Conservation (phyloP, 768 basidiomycete species). For the Tremella yokohamensis region DNA sequence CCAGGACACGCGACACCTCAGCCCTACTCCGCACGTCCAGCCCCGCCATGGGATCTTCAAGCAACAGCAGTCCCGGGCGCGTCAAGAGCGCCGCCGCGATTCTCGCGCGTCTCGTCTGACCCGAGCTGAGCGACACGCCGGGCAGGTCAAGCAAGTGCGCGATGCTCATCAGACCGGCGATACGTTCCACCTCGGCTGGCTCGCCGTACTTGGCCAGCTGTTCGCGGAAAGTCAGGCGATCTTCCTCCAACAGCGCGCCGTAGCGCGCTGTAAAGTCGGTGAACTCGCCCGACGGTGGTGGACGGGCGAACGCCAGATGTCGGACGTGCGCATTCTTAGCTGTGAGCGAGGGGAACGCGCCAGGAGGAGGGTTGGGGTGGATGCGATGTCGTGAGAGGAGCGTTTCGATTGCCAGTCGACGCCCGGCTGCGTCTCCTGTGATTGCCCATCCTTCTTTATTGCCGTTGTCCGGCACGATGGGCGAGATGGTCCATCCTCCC, state of each 20-base stretch:
- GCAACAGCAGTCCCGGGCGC: slow-evolving; percentile 68
- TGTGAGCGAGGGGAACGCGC: slow-evolving; percentile 73
- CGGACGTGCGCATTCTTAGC: slow-evolving; percentile 65
- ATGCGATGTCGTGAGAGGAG: slow-evolving; percentile 70
- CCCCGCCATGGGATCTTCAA: slow-evolving; percentile 74
- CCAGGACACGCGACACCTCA: slow-evolving; percentile 42
- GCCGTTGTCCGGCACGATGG: neutral
- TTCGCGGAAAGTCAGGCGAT: slow-evolving; percentile 69
- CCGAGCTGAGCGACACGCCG: slow-evolving; percentile 78
- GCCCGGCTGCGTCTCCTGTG: slow-evolving; percentile 63
- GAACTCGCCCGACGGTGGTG: slow-evolving; percentile 61
- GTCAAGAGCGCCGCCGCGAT: slow-evolving; percentile 72
- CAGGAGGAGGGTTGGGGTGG: slow-evolving; percentile 62
- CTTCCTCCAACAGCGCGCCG: slow-evolving; percentile 80
- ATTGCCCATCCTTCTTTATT: slow-evolving; percentile 66
- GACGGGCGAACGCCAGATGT: slow-evolving; percentile 51
- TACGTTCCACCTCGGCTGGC: slow-evolving; percentile 54
- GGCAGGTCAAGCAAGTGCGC: slow-evolving; percentile 71
- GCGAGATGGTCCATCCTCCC: slow-evolving; percentile 35
- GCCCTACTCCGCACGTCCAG: slow-evolving; percentile 42
- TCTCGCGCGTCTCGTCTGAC: slow-evolving; percentile 81
- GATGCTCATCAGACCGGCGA: slow-evolving; percentile 63
- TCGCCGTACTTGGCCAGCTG: slow-evolving; percentile 54
- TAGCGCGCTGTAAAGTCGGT: slow-evolving; percentile 92
- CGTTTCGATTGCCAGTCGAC: slow-evolving; percentile 68